Conservation (phyloP, 2,329 filamentous ascomycete genomes). For the Sclerotinia borealis region DNA sequence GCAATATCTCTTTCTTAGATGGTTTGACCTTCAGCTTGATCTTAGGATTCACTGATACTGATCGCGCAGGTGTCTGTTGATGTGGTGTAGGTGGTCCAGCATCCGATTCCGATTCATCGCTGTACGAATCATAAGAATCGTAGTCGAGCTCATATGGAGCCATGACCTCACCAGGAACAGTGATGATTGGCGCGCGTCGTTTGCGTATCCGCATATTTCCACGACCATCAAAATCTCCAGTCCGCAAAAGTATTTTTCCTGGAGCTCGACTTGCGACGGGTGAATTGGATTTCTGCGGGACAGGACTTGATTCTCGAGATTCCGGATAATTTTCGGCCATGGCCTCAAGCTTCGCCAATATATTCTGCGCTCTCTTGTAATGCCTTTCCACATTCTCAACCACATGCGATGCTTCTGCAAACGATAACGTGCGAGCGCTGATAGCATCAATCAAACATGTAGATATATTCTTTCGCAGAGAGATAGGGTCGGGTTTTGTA, state of each 20-base stretch:
- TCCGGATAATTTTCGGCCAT: slow-evolving; percentile 57
- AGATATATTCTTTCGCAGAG: slow-evolving; percentile 56
- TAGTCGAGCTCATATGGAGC: slow-evolving; percentile 61
- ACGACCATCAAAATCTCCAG: slow-evolving; percentile 35
- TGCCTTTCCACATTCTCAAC: slow-evolving; percentile 57
- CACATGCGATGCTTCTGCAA: slow-evolving; percentile 58
- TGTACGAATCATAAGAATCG: slow-evolving; percentile 43
- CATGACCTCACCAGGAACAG: slow-evolving; percentile 59
- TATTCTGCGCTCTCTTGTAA: slow-evolving; percentile 52
- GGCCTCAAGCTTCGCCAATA: slow-evolving; percentile 51
- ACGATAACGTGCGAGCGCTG: slow-evolving; percentile 50
- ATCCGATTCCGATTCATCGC: slow-evolving; percentile 23
- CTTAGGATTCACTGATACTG: slow-evolving; percentile 16
- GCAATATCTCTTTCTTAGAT: slow-evolving; percentile 20
- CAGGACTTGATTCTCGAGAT: slow-evolving; percentile 43
- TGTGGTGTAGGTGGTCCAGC: slow-evolving; percentile 32
- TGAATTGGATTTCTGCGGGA: slow-evolving; percentile 41
- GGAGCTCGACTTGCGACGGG: slow-evolving; percentile 45
- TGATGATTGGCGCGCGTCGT: slow-evolving; percentile 48
- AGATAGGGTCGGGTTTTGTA: slow-evolving; percentile 42
- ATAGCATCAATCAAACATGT: slow-evolving; percentile 49
- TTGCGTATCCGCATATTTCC: slow-evolving; percentile 22
- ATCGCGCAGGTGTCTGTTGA: slow-evolving; percentile 23
- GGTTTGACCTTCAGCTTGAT: slow-evolving; percentile 31
- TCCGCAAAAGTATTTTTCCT: slow-evolving; percentile 40